Conservation (phyloP, 164 flowering plant species). For the Saururus chinensis region DNA sequence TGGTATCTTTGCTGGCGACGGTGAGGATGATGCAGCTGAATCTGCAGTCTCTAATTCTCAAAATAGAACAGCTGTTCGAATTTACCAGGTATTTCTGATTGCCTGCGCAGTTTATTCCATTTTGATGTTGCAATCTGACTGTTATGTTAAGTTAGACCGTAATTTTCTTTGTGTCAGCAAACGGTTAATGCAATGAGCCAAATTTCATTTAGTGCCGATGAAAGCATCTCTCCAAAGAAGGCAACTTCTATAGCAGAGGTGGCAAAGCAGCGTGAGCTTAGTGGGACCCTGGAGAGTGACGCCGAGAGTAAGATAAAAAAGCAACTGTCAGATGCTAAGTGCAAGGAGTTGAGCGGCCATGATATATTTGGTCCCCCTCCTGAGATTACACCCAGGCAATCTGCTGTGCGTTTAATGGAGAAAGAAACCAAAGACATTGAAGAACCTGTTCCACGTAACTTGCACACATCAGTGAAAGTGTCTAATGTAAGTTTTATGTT, state of each 20-base stretch:
- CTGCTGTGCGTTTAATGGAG: constrained; percentile 39
- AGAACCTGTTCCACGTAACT: constrained; percentile 44
- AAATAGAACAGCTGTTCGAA: constrained; percentile 60
- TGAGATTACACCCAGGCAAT: constrained; percentile 52
- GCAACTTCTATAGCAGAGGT: constrained; percentile 70
- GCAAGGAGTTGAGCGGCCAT: constrained; percentile 87
- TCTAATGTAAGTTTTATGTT: constrained; percentile 33
- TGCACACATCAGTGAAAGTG: constrained; percentile 49
- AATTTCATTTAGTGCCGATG: constrained; percentile 80
- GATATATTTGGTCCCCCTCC: constrained; percentile 91
- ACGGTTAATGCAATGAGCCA: constrained; percentile 76
- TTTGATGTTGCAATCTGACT: not conserved
- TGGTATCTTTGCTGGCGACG: constrained; percentile 59
- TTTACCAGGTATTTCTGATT: constrained; percentile 71
- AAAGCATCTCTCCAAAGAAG: constrained; percentile 63
- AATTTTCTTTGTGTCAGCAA: constrained; percentile 39
- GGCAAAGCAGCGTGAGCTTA: constrained; percentile 92
- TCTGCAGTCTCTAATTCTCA: constrained; percentile 31
- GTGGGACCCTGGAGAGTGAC: constrained; percentile 74
- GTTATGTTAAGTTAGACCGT: not conserved
- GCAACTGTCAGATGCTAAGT: constrained; percentile 74
- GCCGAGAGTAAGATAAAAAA: constrained; percentile 52
- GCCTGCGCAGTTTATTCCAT: not conserved
- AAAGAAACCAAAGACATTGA: constrained; percentile 51
- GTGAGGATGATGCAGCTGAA: constrained; percentile 44